Conservation (phyloP, 129 eudicot species). For the Chrysanthemum lavandulifolium region DNA sequence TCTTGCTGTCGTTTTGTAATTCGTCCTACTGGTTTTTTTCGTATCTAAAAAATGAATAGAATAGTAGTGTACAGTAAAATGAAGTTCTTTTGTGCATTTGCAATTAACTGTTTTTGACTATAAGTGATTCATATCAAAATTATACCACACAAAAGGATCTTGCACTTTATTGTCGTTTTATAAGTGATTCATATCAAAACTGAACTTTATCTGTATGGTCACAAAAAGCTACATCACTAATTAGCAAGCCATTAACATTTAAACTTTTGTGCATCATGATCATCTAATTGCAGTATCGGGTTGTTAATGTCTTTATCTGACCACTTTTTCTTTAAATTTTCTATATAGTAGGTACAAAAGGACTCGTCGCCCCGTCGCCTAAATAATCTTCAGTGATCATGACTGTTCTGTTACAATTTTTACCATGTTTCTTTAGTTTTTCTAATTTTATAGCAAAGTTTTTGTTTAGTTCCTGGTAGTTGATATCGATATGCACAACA, state of each 20-base stretch:
- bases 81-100: not conserved
- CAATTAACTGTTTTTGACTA: not conserved
- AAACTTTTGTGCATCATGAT: conserved; percentile 1
- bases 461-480: not conserved
- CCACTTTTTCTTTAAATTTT: not conserved
- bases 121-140: conserved; percentile 8
- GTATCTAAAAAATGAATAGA: too few species aligned
- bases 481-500: not conserved
- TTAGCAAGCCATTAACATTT: conserved; percentile 1
- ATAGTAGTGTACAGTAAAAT: too few species aligned
- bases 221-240: conserved; percentile 8
- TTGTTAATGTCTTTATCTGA: not conserved
- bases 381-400: not conserved
- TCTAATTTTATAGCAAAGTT: too few species aligned
- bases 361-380: not conserved
- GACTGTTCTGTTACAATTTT: not conserved
- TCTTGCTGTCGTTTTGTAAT: too few species aligned
- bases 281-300: conserved; percentile 8
- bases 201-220: not conserved
- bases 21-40: too few species aligned
- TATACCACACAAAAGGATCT: not conserved
- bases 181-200: not conserved
- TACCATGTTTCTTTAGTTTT: not conserved
- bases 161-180: not conserved
- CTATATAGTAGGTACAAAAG: conserved; percentile 2